Evolutionary conservation across 306 rosid species (phyloP).

Genomic region (Calophaca sinica): DNA sequence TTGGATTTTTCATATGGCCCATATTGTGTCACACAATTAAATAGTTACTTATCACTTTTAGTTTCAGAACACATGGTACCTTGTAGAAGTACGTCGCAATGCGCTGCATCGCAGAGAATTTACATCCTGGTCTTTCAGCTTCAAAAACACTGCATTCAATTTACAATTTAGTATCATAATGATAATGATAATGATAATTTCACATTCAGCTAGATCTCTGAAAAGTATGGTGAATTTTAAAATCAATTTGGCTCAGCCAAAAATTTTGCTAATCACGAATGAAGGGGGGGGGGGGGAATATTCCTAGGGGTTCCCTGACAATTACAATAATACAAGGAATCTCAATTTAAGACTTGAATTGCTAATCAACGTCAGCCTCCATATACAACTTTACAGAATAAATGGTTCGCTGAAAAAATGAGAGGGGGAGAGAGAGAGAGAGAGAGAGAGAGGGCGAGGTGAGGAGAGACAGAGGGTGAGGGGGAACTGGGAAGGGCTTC

Average conservation of each 20-base stretch:
- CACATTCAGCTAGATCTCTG: constrained; percentile 32
- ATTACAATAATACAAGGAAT: constrained; percentile 21
- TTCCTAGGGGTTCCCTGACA: background rate
- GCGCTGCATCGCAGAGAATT: constrained; percentile 74
- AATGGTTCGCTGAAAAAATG: background rate
- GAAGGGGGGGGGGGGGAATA: too few relatives aligned
- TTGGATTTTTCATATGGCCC: constrained; percentile 10
- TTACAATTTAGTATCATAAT: constrained; percentile 37
- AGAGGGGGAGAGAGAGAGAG: too few relatives aligned
- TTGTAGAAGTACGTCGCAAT: constrained; percentile 79
- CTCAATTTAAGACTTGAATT: constrained; percentile 25
- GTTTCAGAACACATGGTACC: constrained; percentile 52
- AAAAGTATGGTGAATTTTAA: constrained; percentile 16
- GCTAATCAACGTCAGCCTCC: background rate
- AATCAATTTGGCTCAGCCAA: constrained; percentile 24
- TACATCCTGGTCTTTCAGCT: constrained; percentile 94
- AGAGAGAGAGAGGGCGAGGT: too few relatives aligned
- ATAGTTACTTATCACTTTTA: constrained; percentile 20
- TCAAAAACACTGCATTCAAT: constrained; percentile 85
- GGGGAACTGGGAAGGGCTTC: too few relatives aligned
- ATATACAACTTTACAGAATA: constrained; percentile 25
- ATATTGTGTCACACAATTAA: constrained; percentile 28
- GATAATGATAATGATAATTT: constrained; percentile 32
- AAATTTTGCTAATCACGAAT: background rate
- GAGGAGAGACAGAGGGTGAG: too few relatives aligned